These are phyloP conservation scores for Flaveria floridana DNA, from an alignment of 140 eudicot species.

Conservation along the genomic window DNA sequence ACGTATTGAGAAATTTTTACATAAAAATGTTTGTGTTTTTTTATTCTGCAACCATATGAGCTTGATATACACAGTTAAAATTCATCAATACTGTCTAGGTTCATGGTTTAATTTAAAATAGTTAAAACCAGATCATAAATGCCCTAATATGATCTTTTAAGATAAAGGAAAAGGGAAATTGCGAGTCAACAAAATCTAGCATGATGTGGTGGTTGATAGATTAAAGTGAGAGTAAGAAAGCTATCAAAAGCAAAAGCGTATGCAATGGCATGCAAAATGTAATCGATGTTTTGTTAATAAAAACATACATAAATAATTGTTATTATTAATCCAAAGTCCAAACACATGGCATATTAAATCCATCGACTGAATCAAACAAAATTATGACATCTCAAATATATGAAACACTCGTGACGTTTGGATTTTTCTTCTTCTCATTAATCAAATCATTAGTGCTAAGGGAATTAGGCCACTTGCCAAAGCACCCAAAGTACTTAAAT, in stretches of 20 bases:
- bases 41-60: no score
- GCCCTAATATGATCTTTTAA: neutral
- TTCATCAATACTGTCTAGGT: neutral
- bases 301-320: neutral
- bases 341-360: neutral
- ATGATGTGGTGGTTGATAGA: constrained; percentile 20
- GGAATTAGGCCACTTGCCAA: no score
- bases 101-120: neutral
- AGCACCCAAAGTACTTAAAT: no score
- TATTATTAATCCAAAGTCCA: constrained; percentile 3
- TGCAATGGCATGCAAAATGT: constrained; percentile 28
- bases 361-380: neutral
- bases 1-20: no score
- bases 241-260: constrained; percentile 27
- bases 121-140: neutral
- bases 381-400: constrained; percentile 3
- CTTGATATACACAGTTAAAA: no score
- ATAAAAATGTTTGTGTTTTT: no score
- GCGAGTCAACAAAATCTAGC: constrained; percentile 10
- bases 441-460: no score
- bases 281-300: constrained; percentile 22
- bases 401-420: neutral
- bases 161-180: neutral
- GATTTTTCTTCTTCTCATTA: no score
- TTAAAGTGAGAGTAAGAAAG: constrained; percentile 14